Evolutionary conservation across 2,329 filamentous ascomycete species (phyloP), one percentile per base, ranked within the genome.

Genomic region (Colletotrichum endophyticum): DNA sequence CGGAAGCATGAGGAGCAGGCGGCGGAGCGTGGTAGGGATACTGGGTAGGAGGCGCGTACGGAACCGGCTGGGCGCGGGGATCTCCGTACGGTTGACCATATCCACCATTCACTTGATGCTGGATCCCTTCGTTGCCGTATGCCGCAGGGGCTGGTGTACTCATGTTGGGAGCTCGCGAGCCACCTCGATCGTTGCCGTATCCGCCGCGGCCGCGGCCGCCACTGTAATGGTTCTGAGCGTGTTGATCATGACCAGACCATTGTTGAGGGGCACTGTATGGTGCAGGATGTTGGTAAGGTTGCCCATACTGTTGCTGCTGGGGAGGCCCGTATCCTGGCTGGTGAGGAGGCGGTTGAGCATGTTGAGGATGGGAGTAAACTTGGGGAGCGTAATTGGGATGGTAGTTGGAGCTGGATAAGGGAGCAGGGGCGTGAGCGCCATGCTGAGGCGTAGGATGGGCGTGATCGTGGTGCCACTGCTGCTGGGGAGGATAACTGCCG

Each of bases 321-420:
- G 85, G 83, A 59, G 85, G 81, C 15, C 83, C 83, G 77, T 89
- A 89, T 16, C 86, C 82, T 49, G 87, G 84, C 69, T 87, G 87
- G 76, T 88, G 88, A 15, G 72, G 56, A 39, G 66, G 70, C 63
- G 74, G 80, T 13, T 70, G 68, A 9, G 57, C 36, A 75, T 87
- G 86, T 70, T 87, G 85, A 28, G 85, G 73, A 61, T 83, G 81
- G 36, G 83, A 83, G 75, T 92, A 92, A 11, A 86, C 82, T 79
- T 92, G 91, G 56, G 89, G 88, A 53, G 90, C 87, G 80, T 91
- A 92, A 82, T 90, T 91, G 39, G 90, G 90, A 78, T 92, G 91
- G 79, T 92, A 92, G 79, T 90, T 90, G 76, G 88, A 85, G 36
- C 89, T 84, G 66, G 90, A 87, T 39, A 92, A 83, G 32, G 89